Base-by-base conservation (phyloP, 2,329 filamentous ascomycete species). In the Alternaria sp. region DNA sequence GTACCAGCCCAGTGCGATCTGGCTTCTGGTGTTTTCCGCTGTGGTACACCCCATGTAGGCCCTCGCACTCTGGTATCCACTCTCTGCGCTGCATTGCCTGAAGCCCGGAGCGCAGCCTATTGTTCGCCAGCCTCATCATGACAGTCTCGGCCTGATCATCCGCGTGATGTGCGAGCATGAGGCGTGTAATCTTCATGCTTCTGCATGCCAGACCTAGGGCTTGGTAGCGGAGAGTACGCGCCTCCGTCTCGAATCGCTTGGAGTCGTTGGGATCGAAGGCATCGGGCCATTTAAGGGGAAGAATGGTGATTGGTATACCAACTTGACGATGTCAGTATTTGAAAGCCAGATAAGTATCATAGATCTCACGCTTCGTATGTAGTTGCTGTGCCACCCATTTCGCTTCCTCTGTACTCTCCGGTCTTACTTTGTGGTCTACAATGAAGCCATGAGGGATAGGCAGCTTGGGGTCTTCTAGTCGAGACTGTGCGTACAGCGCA, bases 101-200 rank as follows among this genome's bases (percentile, higher is more conserved):
- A 28, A 97, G 82, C 0, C 92, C 93, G n/a, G 86, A 82, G n/a
- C 87, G 87, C 3, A 86, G 82, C 71, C 93, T 91, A 0, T 90
- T 89, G 4, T 84, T 83, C 9, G 90, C 80, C 36, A 98, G 79
- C 45, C 96, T 87, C 89, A 93, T 91, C 52, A 98, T 81, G 5
- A 96, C 85, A 0, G 94, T 97, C 81, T 99, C 96, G 59, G 93
- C 91, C 74, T 96, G 93, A 73, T 99, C 96, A 73, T 97, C 94
- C 65, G 87, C 84, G 77, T 99, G 96, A 76, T 99, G 96, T 5
- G 90, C 96, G 26, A 96, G 82, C 43, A 97, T 85, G 2, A 98
- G 77, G 19, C 87, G 87, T 5, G 79, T 80, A 5, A 91, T 86
- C 0, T 81, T 76, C 6, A 81, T 69, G 1, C 81, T 76, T 15